Evolutionary conservation across 495 filamentous ascomycete species (phyloP).

Genomic region (Aspergillus coremiiformis): DNA sequence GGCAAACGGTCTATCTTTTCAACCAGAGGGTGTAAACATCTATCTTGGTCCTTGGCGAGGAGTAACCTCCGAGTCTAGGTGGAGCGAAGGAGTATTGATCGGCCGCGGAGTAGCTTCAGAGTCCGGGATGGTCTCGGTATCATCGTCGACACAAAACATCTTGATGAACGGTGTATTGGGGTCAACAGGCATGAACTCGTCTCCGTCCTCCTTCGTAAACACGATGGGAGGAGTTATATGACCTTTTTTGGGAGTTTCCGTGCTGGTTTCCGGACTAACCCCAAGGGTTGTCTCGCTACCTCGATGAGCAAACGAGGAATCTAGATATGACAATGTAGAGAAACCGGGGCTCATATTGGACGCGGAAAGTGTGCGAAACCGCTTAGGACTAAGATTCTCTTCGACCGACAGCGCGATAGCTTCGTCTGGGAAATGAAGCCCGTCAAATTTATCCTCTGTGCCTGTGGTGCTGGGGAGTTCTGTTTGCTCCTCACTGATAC

Average conservation of each 20-base stretch:
- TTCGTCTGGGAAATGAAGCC: slow-evolving; percentile 37
- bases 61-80: slow-evolving; percentile 54
- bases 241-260: slow-evolving; percentile 14
- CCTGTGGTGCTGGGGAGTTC: slow-evolving; percentile 23
- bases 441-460: slow-evolving; percentile 30
- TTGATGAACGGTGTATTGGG: slow-evolving; percentile 30
- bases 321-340: slow-evolving; percentile 1
- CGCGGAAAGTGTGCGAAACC: slow-evolving; percentile 14
- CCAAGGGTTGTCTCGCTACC: slow-evolving; percentile 22
- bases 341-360: slow-evolving; percentile 2
- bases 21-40: neutral
- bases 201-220: slow-evolving; percentile 1
- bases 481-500: slow-evolving; percentile 19
- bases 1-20: slow-evolving; percentile 9
- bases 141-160: slow-evolving; percentile 14
- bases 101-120: slow-evolving; percentile 37
- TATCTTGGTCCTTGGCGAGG: slow-evolving; percentile 32
- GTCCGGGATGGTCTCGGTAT: slow-evolving; percentile 23
- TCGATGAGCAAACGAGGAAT: slow-evolving; percentile 11
- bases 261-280: slow-evolving; percentile 3
- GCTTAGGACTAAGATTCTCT: slow-evolving; percentile 21
- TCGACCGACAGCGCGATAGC: slow-evolving; percentile 23
- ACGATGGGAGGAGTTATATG: slow-evolving; percentile 33
- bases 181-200: neutral
- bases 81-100: slow-evolving; percentile 25